A percentile compares a stretch with the other conserved stretches of the same genome.
phyloP scores from a whole-genome alignment of 2,329 filamentous ascomycete genomes.

The Corynespora cassiicola region DNA sequence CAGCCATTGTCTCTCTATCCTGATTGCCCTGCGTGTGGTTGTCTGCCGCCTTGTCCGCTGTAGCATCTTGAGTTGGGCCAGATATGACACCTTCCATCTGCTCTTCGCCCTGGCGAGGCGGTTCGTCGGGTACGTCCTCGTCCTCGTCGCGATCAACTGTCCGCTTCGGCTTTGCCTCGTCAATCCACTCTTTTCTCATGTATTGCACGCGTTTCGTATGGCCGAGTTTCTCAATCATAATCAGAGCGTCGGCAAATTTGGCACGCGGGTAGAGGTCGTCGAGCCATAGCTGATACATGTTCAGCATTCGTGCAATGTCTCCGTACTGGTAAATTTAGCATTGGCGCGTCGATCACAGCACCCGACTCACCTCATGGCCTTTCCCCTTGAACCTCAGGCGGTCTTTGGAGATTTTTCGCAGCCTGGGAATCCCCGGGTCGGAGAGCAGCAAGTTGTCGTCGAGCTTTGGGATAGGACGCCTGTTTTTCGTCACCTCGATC shows the following conservation, averaged over 20 bases:
- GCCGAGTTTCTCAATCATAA: conserved; percentile 91
- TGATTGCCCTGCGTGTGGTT: conserved; percentile 8
- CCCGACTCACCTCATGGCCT: conserved; percentile 76
- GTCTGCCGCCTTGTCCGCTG: conserved; percentile 5
- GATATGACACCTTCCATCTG: conserved; percentile 18
- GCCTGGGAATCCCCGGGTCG: conserved; percentile 79
- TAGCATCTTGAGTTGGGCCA: not conserved
- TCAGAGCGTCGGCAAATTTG: conserved; percentile 86
- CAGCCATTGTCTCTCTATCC: conserved; percentile 20
- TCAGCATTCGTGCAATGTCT: conserved; percentile 80
- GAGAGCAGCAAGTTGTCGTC: conserved; percentile 86
- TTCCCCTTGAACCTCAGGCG: conserved; percentile 86
- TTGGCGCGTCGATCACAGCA: not conserved
- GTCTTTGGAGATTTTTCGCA: conserved; percentile 73
- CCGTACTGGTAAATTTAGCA: conserved; percentile 67
- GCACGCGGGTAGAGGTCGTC: conserved; percentile 95
- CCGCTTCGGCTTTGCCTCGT: conserved; percentile 69
- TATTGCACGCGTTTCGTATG: conserved; percentile 81
- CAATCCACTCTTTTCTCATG: conserved; percentile 82
- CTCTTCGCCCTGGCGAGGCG: conserved; percentile 9
- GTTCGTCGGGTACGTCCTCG: conserved; percentile 22
- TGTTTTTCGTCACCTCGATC: conserved; percentile 79
- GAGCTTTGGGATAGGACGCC: conserved; percentile 80
- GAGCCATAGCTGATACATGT: conserved; percentile 95
- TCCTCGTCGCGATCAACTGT: conserved; percentile 32